Evolutionary conservation across 2,329 filamentous ascomycete genomes (phyloP), one percentile per base, ranked within the genome.

Genomic region (Neurospora crassa): DNA sequence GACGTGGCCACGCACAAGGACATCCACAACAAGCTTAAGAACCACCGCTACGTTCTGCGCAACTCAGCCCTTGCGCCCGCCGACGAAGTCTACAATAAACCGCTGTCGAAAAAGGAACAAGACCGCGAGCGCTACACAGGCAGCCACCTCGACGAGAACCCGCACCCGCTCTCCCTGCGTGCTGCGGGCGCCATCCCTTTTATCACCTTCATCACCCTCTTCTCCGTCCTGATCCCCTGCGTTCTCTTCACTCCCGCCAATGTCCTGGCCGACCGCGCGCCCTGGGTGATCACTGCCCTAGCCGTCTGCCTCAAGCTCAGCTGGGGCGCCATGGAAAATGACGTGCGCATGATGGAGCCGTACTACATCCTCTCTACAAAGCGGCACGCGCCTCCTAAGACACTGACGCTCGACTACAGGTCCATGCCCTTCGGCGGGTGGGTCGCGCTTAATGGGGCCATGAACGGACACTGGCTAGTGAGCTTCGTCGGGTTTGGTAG

Each of bases 271-370:
- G 85, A 91, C 71, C 87, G 86, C 73, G 84, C 88, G 1, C 88
- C 90, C 0, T 92, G 89, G 85, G 80, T 90, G 8, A 81, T 92
- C 41, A 93, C 91, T 0, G 84, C 85, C 2, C 77, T 92, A 7
- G 89, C 90, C 1, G 89, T 92, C 24, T 79, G 84, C 71, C 85
- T 93, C 76, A 92, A 92, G 79, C 84, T 92, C 29, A 82, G 85
- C 67, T 93, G 90, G 91, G 86, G 86, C 72, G 87, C 88, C 3
- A 83, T 93, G 73, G 91, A 93, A 76, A 90, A 87, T 71, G 87
- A 89, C 37, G 85, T 92, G 67, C 89, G 91, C 59, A 90, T 92
- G 85, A 88, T 92, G 79, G 90, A 93, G 78, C 91, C 91, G 1
- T 93, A 91, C 77, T 92, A 90, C 77, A 87, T 92, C 72, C 85